Base-by-base conservation (phyloP, 2,329 filamentous ascomycete genomes). In the Diatrype stigma region DNA sequence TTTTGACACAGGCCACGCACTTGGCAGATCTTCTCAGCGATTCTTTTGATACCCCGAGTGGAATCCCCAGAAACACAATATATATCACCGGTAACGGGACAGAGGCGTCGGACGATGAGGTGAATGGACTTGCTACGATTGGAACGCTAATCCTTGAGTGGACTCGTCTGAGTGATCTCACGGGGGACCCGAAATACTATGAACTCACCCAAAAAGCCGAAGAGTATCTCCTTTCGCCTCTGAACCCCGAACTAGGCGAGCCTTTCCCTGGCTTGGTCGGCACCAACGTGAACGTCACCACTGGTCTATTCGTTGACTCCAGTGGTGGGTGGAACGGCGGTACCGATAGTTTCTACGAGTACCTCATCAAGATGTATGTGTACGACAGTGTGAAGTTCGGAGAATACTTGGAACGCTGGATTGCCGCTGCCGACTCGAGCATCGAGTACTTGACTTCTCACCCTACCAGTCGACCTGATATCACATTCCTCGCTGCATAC, bases 311-410 rank as follows among this genome's bases (percentile, higher is more conserved):
- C 59, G 58, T 79, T 14, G 81, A 93, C 63, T 78, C 78, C 22
- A 62, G 58, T 2, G 90, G 91, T 47, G 87, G 88, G 42, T 96
- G 90, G 90, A 80, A 81, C 37, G 89, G 86, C 47, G 86, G 87
- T 6, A 80, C 80, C 28, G 90, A 95, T 67, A 89, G 84, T 42
- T 95, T 86, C 71, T 96, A 95, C 71, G 90, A 95, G 70, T 95
- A 95, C 62, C 79, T 96, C 30, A 86, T 96, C 68, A 96, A 96
- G 74, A 93, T 94, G 88, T 95, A 85, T 61, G 69, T 93, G 49
- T 95, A 95, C 66, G 86, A 93, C 63, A 76, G 82, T 0, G 59
- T 67, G 6, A 77, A 82, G 3, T 95, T 88, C 61, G 69, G 62
- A 2, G 55, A 68, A 2, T 90, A 93, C 71, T 83, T 78, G 60